phyloP scores from a whole-genome alignment of 306 rosid genomes.

The Adenanthera pavonina region DNA sequence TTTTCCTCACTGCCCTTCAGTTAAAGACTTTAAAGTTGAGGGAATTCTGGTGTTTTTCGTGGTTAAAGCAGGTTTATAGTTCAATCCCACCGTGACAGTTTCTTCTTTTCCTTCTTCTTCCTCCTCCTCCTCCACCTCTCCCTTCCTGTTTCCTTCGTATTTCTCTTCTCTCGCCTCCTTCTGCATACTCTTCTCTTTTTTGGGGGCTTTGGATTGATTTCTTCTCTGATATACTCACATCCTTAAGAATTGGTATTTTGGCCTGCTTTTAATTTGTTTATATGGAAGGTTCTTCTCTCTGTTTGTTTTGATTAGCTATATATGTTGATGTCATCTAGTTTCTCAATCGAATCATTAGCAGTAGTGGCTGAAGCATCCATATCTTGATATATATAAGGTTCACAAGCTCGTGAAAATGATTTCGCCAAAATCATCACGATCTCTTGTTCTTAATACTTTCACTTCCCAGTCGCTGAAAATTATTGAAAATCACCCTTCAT shows the following conservation, averaged over 20 bases:
- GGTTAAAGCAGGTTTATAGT: slow-evolving; percentile 75
- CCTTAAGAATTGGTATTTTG: slow-evolving; percentile 29
- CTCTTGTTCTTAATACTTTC: slow-evolving; percentile 20
- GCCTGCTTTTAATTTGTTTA: neutral
- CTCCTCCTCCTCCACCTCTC: slow-evolving; percentile 8
- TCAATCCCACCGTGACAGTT: slow-evolving; percentile 51
- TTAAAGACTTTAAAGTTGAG: slow-evolving; percentile 80
- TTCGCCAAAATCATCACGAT: slow-evolving; percentile 15
- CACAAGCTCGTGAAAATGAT: slow-evolving; percentile 23
- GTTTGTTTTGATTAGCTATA: neutral
- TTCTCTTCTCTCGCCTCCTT: slow-evolving; percentile 2
- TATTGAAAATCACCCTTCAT: slow-evolving; percentile 19
- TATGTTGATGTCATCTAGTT: slow-evolving; percentile 24
- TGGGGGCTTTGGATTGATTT: slow-evolving; percentile 23
- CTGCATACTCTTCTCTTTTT: neutral
- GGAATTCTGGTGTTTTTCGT: slow-evolving; percentile 58
- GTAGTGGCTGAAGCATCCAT: slow-evolving; percentile 22
- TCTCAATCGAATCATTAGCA: slow-evolving; percentile 34
- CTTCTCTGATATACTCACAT: slow-evolving; percentile 1
- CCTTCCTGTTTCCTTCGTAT: slow-evolving; percentile 7
- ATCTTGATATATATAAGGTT: slow-evolving; percentile 20
- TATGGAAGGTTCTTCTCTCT: slow-evolving; percentile 23
- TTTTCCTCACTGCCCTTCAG: slow-evolving; percentile 54
- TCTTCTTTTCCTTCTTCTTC: slow-evolving; percentile 49
- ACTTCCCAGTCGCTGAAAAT: slow-evolving; percentile 20